Evolutionary conservation across 2,329 filamentous ascomycete genomes (phyloP), one percentile per base, ranked within the genome.

Genomic region (Sodiomyces alkalinus): DNA sequence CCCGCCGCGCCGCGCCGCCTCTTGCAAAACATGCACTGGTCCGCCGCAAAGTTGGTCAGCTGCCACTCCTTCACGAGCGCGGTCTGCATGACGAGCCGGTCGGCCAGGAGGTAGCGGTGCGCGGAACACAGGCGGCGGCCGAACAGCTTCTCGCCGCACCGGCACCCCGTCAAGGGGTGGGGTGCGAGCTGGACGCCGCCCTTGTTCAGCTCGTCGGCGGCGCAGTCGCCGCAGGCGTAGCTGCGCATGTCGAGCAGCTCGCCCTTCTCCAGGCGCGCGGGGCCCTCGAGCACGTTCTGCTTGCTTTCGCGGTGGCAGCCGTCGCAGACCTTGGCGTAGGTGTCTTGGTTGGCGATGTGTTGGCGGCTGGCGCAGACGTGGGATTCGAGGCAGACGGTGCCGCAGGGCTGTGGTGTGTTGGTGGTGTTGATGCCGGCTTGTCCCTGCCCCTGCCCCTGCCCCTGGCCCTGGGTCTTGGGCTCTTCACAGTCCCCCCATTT

Each of bases 141-240:
- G 11, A 55, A 27, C 2, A 59, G 29, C 33, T 56, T 58, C 17
- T 33, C 26, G 4, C 36, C 48, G 37, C 56, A 60, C 4, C 36
- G 18, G 36, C 56, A 60, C 2, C 56, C 56, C 7, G 53, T 57
- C 3, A 47, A 21, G 3, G 42, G 39, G 7, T 36, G 29, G 3
- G 34, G 30, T n/a, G 17, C 28, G 16, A n/a, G 9, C n/a, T 6
- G 25, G 17, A 13, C 12, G 9, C 6, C 19, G 17, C 6, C 19
- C 27, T 17, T 19, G 19, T 9, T 13, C 14, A 17, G 7, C n/a
- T 16, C 24, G 22, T 12, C 19, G 16, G 14, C 16, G n/a, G 44
- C 28, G 36, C 56, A 59, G 0, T 17, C 16, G 8, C 24, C 17
- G 36, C 56, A 60, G 4, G 53, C 41, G 38, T 53, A 56, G 22